Conservation (phyloP, 768 basidiomycete genomes). For the Leucosporidium creatinivorum region DNA sequence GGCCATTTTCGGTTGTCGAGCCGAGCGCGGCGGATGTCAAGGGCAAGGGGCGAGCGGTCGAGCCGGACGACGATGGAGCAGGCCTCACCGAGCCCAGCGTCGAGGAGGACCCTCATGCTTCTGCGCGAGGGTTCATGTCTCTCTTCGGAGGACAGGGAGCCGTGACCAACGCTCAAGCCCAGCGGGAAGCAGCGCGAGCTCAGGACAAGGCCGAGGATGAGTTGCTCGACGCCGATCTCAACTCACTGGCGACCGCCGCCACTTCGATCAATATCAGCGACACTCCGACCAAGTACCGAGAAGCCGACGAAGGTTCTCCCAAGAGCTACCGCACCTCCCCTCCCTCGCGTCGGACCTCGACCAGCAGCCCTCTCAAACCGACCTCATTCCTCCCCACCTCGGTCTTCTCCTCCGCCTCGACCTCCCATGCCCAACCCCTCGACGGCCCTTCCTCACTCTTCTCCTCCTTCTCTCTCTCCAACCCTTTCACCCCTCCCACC, state of each 20-base stretch:
- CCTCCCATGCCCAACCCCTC: not conserved
- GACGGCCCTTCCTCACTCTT: slow-evolving; percentile 7
- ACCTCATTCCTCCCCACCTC: not conserved
- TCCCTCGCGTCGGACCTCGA: not conserved
- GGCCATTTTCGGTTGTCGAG: slow-evolving; percentile 28
- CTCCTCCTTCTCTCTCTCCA: slow-evolving; percentile 19
- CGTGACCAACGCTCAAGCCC: not conserved
- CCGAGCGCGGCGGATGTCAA: slow-evolving; percentile 4
- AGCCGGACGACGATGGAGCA: not conserved
- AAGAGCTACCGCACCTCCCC: not conserved
- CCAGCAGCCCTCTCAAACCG: not conserved
- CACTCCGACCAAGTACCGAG: not conserved
- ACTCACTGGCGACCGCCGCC: not conserved
- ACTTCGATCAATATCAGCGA: not conserved
- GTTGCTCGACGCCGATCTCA: slow-evolving; percentile 2
- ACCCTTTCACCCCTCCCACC: slow-evolving; percentile 14
- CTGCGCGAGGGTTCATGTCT: not conserved
- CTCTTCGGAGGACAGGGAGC: slow-evolving; percentile 19
- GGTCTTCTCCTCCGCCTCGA: not conserved
- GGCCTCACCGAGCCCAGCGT: too few relatives aligned
- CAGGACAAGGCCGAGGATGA: slow-evolving; percentile 14
- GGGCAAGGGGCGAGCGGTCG: not conserved
- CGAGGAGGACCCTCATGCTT: not conserved
- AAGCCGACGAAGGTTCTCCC: not conserved
- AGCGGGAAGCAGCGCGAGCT: not conserved